These are phyloP conservation scores for Hypericum perforatum DNA, from an alignment of 345 rosid species.

Conservation along the genomic window DNA sequence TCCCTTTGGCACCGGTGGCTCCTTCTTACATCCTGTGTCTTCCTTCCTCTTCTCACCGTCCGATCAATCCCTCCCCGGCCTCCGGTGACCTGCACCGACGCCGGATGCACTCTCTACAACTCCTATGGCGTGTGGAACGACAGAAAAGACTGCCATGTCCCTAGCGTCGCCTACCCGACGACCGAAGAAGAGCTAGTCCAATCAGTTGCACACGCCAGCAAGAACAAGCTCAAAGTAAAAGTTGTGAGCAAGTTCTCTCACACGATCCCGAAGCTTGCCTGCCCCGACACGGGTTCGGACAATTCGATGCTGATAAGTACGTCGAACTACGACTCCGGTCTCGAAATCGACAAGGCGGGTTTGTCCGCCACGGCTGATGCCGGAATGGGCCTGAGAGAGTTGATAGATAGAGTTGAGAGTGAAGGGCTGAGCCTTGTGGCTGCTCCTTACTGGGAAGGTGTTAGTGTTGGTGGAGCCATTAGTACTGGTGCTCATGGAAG, in stretches of 20 bases:
- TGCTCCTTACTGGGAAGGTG: conserved; percentile 93
- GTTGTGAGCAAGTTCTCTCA: conserved; percentile 67
- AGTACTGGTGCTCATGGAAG: conserved; percentile 95
- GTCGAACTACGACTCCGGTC: conserved; percentile 28
- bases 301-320: conserved; percentile 62
- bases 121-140: conserved; percentile 80
- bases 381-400: conserved; percentile 48
- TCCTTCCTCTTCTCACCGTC: conserved; percentile 5
- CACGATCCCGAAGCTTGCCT: conserved; percentile 75
- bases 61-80: conserved; percentile 46
- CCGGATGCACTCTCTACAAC: conserved; percentile 51
- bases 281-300: conserved; percentile 29
- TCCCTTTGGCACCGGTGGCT: not conserved
- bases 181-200: conserved; percentile 57
- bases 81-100: conserved; percentile 42
- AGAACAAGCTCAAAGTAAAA: conserved; percentile 48
- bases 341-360: conserved; percentile 38
- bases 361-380: conserved; percentile 59
- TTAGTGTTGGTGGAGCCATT: conserved; percentile 71
- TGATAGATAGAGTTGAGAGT: conserved; percentile 59
- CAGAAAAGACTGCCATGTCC: conserved; percentile 43
- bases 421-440: conserved; percentile 59
- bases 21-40: not conserved
- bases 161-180: conserved; percentile 41
- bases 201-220: conserved; percentile 50